Evolutionary conservation across 169 alveolate genomes (phyloP).

Genomic region (Eimeria maxima): DNA sequence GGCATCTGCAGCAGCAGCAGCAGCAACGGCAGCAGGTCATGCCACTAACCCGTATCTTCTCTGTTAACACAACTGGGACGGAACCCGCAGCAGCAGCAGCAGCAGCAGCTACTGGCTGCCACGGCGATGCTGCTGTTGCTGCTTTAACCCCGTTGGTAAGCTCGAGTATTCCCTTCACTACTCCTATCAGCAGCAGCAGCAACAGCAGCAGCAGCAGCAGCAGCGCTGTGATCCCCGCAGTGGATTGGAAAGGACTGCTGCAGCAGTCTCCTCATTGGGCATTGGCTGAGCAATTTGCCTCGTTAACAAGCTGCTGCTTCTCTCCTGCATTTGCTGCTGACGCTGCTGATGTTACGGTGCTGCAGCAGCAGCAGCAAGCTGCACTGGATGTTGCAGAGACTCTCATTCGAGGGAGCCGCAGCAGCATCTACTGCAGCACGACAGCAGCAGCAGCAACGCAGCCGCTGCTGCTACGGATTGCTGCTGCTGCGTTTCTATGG

Average conservation of each 20-base stretch:
- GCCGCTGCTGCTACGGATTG: constrained; percentile 62
- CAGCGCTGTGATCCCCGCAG: not conserved
- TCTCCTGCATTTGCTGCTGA: not conserved
- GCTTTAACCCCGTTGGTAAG: not conserved
- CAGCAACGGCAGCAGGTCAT: no score
- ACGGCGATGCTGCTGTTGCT: constrained; percentile 7
- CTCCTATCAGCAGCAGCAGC: constrained; percentile 39
- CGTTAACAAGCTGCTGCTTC: constrained; percentile 58
- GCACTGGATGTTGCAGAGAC: constrained; percentile 21
- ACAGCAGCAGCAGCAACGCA: constrained; percentile 49
- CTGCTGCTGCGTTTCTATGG: constrained; percentile 65
- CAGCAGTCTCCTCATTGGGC: constrained; percentile 38
- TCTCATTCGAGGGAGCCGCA: constrained; percentile 40
- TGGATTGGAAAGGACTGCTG: constrained; percentile 9
- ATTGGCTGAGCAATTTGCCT: not conserved
- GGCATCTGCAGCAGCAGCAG: no score
- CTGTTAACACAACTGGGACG: not conserved
- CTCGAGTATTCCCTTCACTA: not conserved
- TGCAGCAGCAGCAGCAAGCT: constrained; percentile 29
- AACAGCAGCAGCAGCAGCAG: constrained; percentile 59
- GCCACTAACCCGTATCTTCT: constrained; percentile 29
- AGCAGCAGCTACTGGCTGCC: not conserved
- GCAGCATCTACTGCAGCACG: constrained; percentile 21
- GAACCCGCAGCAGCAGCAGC: constrained; percentile 25
- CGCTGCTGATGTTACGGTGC: not conserved